A percentile compares a stretch with the other conserved stretches of the same genome.
Conservation (phyloP, 768 basidiomycete genomes). For the Pisolithus albus region DNA sequence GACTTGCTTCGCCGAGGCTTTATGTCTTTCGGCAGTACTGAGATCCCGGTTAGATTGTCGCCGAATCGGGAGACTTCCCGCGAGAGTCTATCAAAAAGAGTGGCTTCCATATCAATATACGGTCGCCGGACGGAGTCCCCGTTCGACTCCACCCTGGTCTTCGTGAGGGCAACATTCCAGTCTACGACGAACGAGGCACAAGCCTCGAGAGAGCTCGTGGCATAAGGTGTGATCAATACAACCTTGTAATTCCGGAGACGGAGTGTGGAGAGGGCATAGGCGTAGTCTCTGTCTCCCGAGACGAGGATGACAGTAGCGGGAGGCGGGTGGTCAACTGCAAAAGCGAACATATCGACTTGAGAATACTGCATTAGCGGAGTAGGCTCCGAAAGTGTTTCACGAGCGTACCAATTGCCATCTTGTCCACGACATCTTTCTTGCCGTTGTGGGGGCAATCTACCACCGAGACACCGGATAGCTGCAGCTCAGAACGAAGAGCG, state of each 20-base stretch:
- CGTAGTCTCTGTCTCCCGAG: slow-evolving; percentile 61
- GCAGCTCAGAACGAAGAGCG: slow-evolving; percentile 36
- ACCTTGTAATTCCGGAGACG: slow-evolving; percentile 48
- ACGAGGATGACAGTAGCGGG: slow-evolving; percentile 55
- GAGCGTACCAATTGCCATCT: slow-evolving; percentile 21
- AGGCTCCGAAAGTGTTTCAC: not conserved
- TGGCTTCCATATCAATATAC: slow-evolving; percentile 18
- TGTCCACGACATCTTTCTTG: slow-evolving; percentile 36
- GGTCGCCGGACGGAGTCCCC: slow-evolving; percentile 21
- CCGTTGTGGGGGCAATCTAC: slow-evolving; percentile 30
- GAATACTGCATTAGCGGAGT: slow-evolving; percentile 3
- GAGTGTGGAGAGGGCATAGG: slow-evolving; percentile 54
- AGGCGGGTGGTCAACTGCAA: slow-evolving; percentile 54
- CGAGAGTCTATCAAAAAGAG: slow-evolving; percentile 14
- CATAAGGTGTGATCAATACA: slow-evolving; percentile 37
- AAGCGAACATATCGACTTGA: slow-evolving; percentile 60
- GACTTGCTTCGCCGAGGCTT: slow-evolving; percentile 13
- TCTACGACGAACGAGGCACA: slow-evolving; percentile 50
- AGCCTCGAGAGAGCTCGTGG: slow-evolving; percentile 41
- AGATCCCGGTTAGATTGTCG: slow-evolving; percentile 7
- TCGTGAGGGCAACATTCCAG: slow-evolving; percentile 40
- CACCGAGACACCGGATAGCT: slow-evolving; percentile 39
- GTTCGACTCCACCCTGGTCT: slow-evolving; percentile 17
- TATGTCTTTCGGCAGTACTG: not conserved
- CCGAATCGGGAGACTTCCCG: slow-evolving; percentile 15